Evolutionary conservation across 257 asterid genomes (phyloP), one percentile per base, ranked within the genome.

Genomic region (Marsdenia floribunda): DNA sequence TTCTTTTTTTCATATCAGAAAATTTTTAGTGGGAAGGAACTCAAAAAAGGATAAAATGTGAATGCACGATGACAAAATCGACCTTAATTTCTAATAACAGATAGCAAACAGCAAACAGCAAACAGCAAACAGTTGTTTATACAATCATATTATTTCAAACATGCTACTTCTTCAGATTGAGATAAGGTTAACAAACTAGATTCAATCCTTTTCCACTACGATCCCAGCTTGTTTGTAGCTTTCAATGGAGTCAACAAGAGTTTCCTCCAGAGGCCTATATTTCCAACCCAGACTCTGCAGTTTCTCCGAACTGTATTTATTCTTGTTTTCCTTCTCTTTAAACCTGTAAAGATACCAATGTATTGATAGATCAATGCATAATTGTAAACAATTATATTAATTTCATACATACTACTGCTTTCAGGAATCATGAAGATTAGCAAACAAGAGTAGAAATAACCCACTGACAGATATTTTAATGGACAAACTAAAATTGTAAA

Each of bases 271-370:
- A 64, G 91, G 74, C 86, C 90, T 85, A 71, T 65, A 86, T 44
- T 67, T 85, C 97, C 92, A 90, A 3, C 98, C 97, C 74, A 90
- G 82, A 75, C 76, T 85, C 69, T 86, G 86, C 87, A 93, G 76
- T 70, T 87, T 90, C 63, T 85, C 88, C 15, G 91, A 86, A 77
- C 87, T 87, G 47, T 70, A 6, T 24, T 66, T 61, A 14, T 16
- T 37, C 29, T 3, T 54, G 1, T 75, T 81, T 14, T 22, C 74
- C 50, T 73, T 87, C 49, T 84, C 90, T 22, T 76, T 80, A 73
- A 88, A 87, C 75, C 97, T 90, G 88, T 81, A 80, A 70, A 37
- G 4, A n/a, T 24, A 16, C n/a, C 6, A 0, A 78, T 3, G 26
- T 22, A 52, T 8, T 44, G 3, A 6, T 6, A 44, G n/a, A 12